Base-by-base conservation (phyloP, 1,139 yeast genomes). In the Lodderomyces oxycetoniae region DNA sequence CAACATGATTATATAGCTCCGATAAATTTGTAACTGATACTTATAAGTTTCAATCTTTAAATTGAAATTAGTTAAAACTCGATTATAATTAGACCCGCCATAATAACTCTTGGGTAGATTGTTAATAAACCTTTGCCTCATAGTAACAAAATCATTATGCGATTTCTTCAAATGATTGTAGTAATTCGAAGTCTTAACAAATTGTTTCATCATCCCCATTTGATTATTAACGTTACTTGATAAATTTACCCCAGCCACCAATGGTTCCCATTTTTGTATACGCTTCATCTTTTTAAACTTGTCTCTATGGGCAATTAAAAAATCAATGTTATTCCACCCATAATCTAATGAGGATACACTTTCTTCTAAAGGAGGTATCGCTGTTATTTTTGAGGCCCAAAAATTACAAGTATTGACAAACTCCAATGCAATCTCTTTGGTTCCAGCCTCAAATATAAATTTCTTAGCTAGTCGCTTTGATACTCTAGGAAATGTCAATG, bases 321-420 rank as follows among this genome's bases (percentile, higher is more conserved):
- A 58, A 46, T 76, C 78, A 56, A 53, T 59, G 47, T 57, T 58
- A 40, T 63, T 74, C 96, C 95, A 88, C 4, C 96, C 96, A 52
- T 79, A 86, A 49, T 87, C 95, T 30, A 78, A 72, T 30, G 84
- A 82, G 2, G 88, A 74, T 9, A 85, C 75, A 39, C 85, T 62
- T 46, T 68, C 74, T 46, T 69, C 75, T 44, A 61, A 55, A 1
- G 74, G 57, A n/a, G 95, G 95, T 20, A 84, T 79, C 11, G 88
- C 82, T 10, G 94, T 81, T 24, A 82, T 75, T 45, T 91, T 71
- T 3, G 93, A 83, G 2, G 95, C 87, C 96, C 96, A 87, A 55
- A 85, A 87, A 57, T 87, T 87, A 58, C 94, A 80, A 2, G 91
- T 74, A 46, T 81, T 75, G 22, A 84, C 76, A 53, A 77, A 86